Conservation (phyloP, 2,329 filamentous ascomycete genomes). For the Clonostachys rhizophaga region DNA sequence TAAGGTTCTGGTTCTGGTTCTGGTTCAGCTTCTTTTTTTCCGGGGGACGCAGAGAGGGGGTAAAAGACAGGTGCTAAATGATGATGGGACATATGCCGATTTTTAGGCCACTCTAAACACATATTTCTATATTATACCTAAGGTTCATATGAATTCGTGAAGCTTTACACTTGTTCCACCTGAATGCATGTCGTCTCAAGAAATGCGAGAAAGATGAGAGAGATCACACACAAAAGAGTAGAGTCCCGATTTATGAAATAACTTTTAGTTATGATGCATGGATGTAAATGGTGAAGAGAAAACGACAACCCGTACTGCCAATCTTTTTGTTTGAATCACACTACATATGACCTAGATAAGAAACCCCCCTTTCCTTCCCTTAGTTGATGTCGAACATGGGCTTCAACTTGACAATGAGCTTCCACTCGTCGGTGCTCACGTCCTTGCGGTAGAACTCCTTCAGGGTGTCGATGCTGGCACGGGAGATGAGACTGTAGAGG, state of each 20-base stretch:
- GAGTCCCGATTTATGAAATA: too few relatives aligned
- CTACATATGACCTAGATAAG: neutral
- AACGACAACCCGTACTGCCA: neutral
- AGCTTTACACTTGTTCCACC: neutral
- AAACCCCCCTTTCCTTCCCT: slow-evolving; percentile 8
- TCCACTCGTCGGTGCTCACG: slow-evolving; percentile 90
- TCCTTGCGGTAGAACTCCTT: slow-evolving; percentile 94
- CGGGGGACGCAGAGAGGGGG: neutral
- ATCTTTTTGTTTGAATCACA: neutral
- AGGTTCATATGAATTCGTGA: neutral
- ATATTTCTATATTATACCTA: neutral
- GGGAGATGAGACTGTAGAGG: slow-evolving; percentile 83
- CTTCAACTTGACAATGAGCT: slow-evolving; percentile 92
- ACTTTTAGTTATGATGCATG: too few relatives aligned
- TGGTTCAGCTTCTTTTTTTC: neutral
- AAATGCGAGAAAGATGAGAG: too few relatives aligned
- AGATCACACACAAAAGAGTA: too few relatives aligned
- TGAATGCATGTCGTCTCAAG: too few relatives aligned
- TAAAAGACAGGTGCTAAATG: neutral
- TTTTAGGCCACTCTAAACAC: too few relatives aligned
- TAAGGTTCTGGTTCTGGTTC: too few relatives aligned
- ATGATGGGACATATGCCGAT: neutral
- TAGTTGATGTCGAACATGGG: slow-evolving; percentile 83
- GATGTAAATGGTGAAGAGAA: neutral
- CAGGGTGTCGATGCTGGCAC: slow-evolving; percentile 85